Percentiles rank a stretch among this genome's conserved stretches.
These are phyloP conservation scores for Phalaenopsis hybrid DNA, from an alignment of 116 monocot species.

Conservation along the genomic window DNA sequence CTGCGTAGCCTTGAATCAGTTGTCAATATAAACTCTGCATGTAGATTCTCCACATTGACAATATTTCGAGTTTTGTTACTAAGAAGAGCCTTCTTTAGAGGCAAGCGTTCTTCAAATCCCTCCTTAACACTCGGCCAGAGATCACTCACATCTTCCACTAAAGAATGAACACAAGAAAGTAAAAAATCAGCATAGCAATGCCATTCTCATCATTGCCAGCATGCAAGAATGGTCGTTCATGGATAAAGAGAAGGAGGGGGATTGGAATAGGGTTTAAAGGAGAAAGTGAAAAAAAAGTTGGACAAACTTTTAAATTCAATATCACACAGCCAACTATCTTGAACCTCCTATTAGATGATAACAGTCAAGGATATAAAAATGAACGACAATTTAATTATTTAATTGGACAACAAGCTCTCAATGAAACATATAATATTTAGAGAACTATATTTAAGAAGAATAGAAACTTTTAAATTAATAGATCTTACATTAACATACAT, in stretches of 20 bases:
- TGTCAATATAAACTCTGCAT: slow-evolving; percentile 84
- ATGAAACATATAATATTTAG: neutral
- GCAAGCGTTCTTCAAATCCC: slow-evolving; percentile 66
- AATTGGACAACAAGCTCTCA: neutral
- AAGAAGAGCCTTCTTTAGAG: slow-evolving; percentile 73
- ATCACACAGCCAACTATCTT: neutral
- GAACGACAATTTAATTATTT: neutral
- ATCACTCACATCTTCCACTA: slow-evolving; percentile 98
- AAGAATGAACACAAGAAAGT: slow-evolving; percentile 11
- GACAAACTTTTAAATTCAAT: neutral
- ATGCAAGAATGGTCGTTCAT: neutral
- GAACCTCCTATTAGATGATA: neutral
- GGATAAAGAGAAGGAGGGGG: neutral
- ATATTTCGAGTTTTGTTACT: slow-evolving; percentile 89
- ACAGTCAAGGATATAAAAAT: neutral
- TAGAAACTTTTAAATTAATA: no score
- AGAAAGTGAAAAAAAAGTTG: neutral
- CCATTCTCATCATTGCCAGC: neutral
- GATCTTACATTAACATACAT: no score
- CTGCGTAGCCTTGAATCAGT: slow-evolving; percentile 91
- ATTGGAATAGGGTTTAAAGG: no score
- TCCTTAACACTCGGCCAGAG: slow-evolving; percentile 93
- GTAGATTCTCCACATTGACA: slow-evolving; percentile 65
- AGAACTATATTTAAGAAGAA: no score
- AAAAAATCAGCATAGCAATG: neutral